These are phyloP conservation scores for Aegilops umbellulata DNA, from an alignment of 176 grass and related monocot species.

Conservation along the genomic window DNA sequence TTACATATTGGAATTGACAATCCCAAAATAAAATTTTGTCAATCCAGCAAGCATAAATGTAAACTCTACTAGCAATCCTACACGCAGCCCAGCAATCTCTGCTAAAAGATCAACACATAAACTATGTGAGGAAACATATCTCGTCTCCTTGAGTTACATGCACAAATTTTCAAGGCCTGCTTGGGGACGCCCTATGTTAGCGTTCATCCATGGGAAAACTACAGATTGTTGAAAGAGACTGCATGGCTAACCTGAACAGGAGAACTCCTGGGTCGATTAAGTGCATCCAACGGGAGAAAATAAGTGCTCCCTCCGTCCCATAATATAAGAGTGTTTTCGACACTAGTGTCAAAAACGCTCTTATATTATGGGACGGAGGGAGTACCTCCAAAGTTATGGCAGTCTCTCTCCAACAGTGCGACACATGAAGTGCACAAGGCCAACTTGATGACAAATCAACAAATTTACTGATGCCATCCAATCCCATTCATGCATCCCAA, in stretches of 20 bases:
- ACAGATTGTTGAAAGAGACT: background rate
- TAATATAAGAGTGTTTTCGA: too few species aligned
- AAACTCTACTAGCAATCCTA: background rate
- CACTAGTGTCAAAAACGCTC: too few species aligned
- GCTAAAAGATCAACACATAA: background rate
- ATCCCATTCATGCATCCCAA: slow-evolving; percentile 5
- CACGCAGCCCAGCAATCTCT: background rate
- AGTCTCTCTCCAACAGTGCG: background rate
- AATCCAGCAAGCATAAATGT: background rate
- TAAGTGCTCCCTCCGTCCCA: too few species aligned
- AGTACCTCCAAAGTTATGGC: too few species aligned
- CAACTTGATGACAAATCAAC: background rate
- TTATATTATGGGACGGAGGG: too few species aligned
- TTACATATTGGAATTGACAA: background rate
- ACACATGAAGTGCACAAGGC: slow-evolving; percentile 9
- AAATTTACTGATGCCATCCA: background rate
- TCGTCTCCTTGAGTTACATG: background rate
- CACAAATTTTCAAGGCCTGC: background rate
- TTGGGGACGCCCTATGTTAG: background rate
- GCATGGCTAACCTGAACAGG: background rate
- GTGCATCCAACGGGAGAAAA: background rate
- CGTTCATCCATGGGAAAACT: background rate
- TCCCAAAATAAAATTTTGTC: background rate
- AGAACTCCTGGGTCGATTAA: background rate
- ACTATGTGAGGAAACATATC: slow-evolving; percentile 1